Base-by-base conservation (phyloP, 768 basidiomycete genomes). In the Termitomyces sp. region DNA sequence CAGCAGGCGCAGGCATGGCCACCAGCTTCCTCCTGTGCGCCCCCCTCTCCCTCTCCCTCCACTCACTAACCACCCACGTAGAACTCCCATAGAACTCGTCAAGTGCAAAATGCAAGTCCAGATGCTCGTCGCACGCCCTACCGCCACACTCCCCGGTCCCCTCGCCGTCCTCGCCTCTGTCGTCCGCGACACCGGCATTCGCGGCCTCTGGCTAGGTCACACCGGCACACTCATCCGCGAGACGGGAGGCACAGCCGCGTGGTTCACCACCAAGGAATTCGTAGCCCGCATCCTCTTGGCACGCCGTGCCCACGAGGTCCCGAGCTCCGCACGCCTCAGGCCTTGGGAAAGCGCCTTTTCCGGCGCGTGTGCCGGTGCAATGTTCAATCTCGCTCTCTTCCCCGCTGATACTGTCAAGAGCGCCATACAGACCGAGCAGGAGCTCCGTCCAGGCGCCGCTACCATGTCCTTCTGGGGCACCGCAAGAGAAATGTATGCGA, bases 41-140 rank as follows among this genome's bases (percentile, higher is more conserved):
- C 27, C 39, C 26, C 34, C 6, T 1, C 22, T 18, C 44, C 53
- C 49, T 20, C 60, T 53, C n/a, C 18, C 60, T 49, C n/a, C 24
- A 41, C 26, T 16, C 12, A 2, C n/a, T 10, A 22, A 41, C 47
- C 26, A 32, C 64, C 0, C 16, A 9, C 31, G 14, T 27, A 93
- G 92, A 29, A 97, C 94, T 0, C 95, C 95, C 1, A 87, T 98
- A 56, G 95, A 97, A 65, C 86, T 97, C 49, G 84, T 98, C 58
- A 97, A 98, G 73, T 97, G 94, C 76, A 92, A 93, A 71, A 96
- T 98, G 94, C 95, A 97, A 70, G 95, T 97, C 2, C 94, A 96
- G 68, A 88, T 92, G 83, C 83, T 96, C 34, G 62, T 67, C 3
- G 34, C 63, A 0, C 65, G 3, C 6, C 37, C 65, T 3, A 36